Conservation (phyloP, 345 rosid species). For the Eucalyptus regnans region DNA sequence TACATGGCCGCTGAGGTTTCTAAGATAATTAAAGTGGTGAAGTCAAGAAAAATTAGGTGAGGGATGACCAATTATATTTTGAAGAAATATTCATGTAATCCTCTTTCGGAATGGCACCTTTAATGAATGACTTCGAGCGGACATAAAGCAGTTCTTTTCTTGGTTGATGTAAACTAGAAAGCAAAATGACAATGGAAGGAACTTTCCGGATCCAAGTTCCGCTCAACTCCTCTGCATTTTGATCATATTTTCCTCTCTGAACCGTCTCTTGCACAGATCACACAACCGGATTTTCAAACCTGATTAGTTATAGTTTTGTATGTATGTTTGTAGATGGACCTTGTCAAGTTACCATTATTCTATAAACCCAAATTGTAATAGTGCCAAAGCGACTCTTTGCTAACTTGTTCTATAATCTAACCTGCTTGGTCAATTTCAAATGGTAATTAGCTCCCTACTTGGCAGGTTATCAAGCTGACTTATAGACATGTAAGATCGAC, state of each 20-base stretch:
- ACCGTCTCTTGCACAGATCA: background rate
- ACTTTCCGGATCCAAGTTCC: background rate
- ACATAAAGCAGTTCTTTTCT: background rate
- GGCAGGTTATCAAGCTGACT: no score
- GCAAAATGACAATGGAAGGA: background rate
- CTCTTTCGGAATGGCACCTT: background rate
- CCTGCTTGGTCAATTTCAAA: background rate
- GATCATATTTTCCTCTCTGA: background rate
- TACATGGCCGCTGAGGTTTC: background rate
- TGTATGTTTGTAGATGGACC: background rate
- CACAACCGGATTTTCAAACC: background rate
- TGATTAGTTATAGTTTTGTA: background rate
- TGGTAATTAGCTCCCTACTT: background rate
- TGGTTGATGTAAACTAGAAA: background rate
- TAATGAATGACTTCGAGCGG: background rate
- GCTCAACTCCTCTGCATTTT: background rate
- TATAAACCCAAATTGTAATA: background rate
- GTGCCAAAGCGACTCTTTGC: background rate
- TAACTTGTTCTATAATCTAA: background rate
- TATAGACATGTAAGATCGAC: no score
- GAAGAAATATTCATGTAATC: background rate
- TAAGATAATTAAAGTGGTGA: background rate
- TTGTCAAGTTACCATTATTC: background rate
- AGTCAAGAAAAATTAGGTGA: background rate
- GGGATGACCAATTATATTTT: background rate